phyloP scores from a whole-genome alignment of 192 early-diverging fungal species.

The Dimargaris cristalligena region DNA sequence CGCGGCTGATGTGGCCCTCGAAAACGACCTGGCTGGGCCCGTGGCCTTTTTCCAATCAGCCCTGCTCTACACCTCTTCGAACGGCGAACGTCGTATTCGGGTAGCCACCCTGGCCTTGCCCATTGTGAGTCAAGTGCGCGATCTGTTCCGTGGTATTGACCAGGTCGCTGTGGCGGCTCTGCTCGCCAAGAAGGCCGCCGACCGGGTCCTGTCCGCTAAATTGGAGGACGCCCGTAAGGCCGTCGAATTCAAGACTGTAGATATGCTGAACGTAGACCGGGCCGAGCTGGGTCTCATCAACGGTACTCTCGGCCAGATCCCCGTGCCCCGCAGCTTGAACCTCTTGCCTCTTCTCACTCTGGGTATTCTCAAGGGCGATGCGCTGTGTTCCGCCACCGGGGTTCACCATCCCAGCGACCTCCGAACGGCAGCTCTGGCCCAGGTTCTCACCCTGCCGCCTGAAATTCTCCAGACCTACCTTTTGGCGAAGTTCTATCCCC shows the following conservation, averaged over 20 bases:
- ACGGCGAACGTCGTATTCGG: constrained; percentile 83
- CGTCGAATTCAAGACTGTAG: constrained; percentile 64
- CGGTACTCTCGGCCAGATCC: constrained; percentile 62
- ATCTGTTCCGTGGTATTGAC: constrained; percentile 70
- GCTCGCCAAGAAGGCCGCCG: constrained; percentile 80
- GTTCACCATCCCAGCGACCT: constrained; percentile 60
- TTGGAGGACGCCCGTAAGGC: constrained; percentile 91
- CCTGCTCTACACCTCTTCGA: constrained; percentile 72
- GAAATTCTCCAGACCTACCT: constrained; percentile 53
- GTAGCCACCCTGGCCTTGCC: constrained; percentile 82
- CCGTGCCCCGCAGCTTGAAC: constrained; percentile 70
- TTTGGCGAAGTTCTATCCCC: constrained; percentile 63
- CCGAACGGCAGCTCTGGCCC: constrained; percentile 62
- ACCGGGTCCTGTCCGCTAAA: constrained; percentile 66
- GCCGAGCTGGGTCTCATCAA: constrained; percentile 48
- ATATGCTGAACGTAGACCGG: constrained; percentile 86
- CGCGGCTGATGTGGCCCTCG: constrained; percentile 61
- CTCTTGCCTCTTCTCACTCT: constrained; percentile 69
- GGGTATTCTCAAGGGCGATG: constrained; percentile 64
- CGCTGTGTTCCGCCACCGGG: constrained; percentile 30
- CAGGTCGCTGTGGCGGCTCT: constrained; percentile 67
- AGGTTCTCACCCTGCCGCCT: constrained; percentile 63
- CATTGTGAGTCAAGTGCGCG: constrained; percentile 59
- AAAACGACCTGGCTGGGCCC: constrained; percentile 43
- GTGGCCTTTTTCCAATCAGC: constrained; percentile 92